phyloP scores from a whole-genome alignment of 768 basidiomycete species.

The Tephrocybe sp. region DNA sequence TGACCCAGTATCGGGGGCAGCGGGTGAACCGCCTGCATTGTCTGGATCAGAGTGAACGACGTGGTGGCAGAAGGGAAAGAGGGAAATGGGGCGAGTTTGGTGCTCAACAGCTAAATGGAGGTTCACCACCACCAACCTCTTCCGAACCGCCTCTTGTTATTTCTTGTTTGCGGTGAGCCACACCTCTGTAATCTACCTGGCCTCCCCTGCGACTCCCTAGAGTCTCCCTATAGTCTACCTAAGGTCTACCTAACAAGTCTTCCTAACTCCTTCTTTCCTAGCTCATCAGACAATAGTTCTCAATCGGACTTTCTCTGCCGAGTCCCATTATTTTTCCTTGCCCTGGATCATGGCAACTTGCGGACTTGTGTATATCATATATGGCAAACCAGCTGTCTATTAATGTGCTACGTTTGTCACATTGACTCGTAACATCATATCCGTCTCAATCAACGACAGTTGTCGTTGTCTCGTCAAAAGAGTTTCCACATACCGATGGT shows the following conservation, averaged over 20 bases:
- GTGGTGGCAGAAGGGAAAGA: constrained; percentile 42
- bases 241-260: neutral
- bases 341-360: constrained; percentile 10
- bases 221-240: neutral
- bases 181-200: constrained; percentile 3
- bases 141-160: constrained; percentile 30
- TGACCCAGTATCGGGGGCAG: constrained; percentile 62
- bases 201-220: too few relatives aligned
- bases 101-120: constrained; percentile 40
- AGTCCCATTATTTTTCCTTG: neutral
- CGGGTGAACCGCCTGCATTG: constrained; percentile 75
- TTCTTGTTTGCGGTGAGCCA: constrained; percentile 34
- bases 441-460: too few relatives aligned
- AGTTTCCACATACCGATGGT: too few relatives aligned
- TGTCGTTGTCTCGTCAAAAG: too few relatives aligned
- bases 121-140: constrained; percentile 28
- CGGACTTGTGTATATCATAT: constrained; percentile 3
- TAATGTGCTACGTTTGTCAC: too few relatives aligned
- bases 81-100: constrained; percentile 30
- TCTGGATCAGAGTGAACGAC: constrained; percentile 45
- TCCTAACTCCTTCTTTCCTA: neutral
- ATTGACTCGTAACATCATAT: too few relatives aligned
- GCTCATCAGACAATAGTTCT: constrained; percentile 12
- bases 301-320: constrained; percentile 16
- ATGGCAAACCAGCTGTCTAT: neutral